phyloP scores from a whole-genome alignment of 768 basidiomycete species.

The Tylopilus vinaceipallidus region DNA sequence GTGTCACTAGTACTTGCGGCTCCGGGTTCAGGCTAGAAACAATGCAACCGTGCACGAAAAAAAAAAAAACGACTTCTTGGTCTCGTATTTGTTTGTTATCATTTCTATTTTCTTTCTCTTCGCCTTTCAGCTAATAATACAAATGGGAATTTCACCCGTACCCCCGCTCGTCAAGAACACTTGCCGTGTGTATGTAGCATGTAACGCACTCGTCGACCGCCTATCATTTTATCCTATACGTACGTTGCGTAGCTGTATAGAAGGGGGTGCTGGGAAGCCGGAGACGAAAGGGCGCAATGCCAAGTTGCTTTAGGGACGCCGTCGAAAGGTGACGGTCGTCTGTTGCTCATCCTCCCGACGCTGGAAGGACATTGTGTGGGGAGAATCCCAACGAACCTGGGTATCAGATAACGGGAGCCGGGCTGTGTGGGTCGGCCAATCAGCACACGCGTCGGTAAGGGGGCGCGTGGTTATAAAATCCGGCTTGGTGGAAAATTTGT shows the following conservation, averaged over 20 bases:
- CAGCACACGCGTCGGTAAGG: neutral
- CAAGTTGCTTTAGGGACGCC: constrained; percentile 2
- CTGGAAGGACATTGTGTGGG: neutral
- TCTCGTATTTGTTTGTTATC: constrained; percentile 17
- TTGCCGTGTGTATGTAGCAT: constrained; percentile 23
- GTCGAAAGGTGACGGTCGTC: constrained; percentile 10
- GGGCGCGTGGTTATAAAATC: neutral
- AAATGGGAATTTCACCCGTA: constrained; percentile 7
- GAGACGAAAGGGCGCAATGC: constrained; percentile 12
- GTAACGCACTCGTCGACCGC: constrained; percentile 12
- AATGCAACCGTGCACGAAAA: constrained; percentile 14
- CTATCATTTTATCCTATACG: constrained; percentile 10
- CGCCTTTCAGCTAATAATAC: constrained; percentile 8
- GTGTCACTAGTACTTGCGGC: neutral
- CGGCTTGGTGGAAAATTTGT: neutral
- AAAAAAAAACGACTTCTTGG: too few relatives aligned
- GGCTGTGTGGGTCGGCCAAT: neutral
- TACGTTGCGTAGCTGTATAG: constrained; percentile 16
- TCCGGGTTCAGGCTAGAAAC: constrained; percentile 10
- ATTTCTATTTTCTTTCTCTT: constrained; percentile 8
- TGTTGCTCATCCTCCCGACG: neutral
- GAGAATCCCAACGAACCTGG: neutral
- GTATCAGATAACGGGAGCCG: too few relatives aligned
- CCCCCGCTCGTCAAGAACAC: constrained; percentile 10
- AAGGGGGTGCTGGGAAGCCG: constrained; percentile 3